Evolutionary conservation across 2,329 filamentous ascomycete species (phyloP).

Genomic region (Cytospora paraplurivora): DNA sequence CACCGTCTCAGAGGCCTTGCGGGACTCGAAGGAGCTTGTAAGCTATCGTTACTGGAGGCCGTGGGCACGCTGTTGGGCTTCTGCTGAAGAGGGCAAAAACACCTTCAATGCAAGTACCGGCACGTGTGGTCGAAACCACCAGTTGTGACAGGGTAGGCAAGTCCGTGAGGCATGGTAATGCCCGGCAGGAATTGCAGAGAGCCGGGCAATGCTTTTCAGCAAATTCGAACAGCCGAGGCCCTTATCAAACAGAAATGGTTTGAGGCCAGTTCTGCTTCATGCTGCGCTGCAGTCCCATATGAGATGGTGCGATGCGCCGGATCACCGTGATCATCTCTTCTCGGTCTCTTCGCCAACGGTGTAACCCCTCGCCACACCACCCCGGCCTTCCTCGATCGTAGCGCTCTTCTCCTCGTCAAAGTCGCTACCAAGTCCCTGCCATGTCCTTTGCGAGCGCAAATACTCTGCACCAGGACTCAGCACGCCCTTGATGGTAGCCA

Average conservation of each 20-base stretch:
- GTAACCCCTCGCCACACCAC: constrained; percentile 88
- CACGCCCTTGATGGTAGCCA: constrained; percentile 81
- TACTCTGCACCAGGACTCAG: constrained; percentile 92
- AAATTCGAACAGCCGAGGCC: background rate
- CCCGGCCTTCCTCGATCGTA: constrained; percentile 79
- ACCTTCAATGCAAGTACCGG: constrained; percentile 4
- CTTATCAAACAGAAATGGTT: background rate
- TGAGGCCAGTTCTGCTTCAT: background rate
- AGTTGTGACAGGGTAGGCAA: constrained; percentile 12
- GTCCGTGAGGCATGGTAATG: background rate
- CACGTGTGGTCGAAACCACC: background rate
- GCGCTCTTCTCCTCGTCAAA: constrained; percentile 67
- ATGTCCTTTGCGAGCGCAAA: constrained; percentile 78
- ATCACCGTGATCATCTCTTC: constrained; percentile 15
- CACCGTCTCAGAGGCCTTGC: background rate
- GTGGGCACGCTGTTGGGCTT: constrained; percentile 37
- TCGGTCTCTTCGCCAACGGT: constrained; percentile 62
- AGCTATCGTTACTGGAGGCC: constrained; percentile 47
- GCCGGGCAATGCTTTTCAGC: background rate
- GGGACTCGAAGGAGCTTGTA: background rate
- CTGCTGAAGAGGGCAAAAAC: constrained; percentile 28
- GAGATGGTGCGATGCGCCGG: background rate
- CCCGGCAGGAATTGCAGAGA: background rate
- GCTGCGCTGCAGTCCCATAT: background rate
- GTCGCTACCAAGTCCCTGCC: constrained; percentile 90